A percentile compares a stretch with the other conserved stretches of the same genome.
Conservation (phyloP, 2,329 filamentous ascomycete species). For the Raffaelea arxii region DNA sequence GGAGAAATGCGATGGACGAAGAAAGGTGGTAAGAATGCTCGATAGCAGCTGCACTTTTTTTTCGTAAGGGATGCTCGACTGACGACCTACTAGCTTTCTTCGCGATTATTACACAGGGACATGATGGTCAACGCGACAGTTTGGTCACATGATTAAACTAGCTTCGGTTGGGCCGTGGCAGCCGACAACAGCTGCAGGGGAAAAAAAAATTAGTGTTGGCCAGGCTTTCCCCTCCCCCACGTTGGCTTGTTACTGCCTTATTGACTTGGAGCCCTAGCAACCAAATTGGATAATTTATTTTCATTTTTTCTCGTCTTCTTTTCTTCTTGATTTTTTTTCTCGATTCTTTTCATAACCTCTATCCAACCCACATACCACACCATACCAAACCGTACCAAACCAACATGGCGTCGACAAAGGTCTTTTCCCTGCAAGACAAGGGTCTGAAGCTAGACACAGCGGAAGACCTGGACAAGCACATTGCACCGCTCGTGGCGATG, state of each 20-base stretch:
- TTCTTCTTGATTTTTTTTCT: background rate
- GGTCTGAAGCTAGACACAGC: constrained; percentile 86
- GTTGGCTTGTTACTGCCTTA: background rate
- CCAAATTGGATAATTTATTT: background rate
- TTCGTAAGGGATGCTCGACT: no score
- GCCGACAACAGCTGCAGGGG: constrained; percentile 4
- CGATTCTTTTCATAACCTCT: background rate
- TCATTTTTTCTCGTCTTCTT: background rate
- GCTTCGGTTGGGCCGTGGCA: no score
- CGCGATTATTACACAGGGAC: no score
- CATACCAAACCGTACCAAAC: constrained; percentile 15
- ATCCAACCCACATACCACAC: constrained; percentile 35
- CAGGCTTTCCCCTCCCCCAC: constrained; percentile 9
- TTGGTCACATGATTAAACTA: no score
- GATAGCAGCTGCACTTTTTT: no score
- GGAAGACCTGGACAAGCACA: constrained; percentile 75
- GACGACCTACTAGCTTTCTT: no score
- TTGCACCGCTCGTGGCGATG: constrained; percentile 62
- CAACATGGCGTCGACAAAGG: constrained; percentile 50
- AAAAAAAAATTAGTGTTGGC: background rate
- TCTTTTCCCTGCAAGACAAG: constrained; percentile 87
- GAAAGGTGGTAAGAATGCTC: no score
- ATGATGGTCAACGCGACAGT: no score
- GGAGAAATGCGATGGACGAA: no score
- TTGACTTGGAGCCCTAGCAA: constrained; percentile 6